Percentiles rank a stretch among this genome's conserved stretches.
Conservation (phyloP, 345 rosid genomes). For the Camelina hispida region DNA sequence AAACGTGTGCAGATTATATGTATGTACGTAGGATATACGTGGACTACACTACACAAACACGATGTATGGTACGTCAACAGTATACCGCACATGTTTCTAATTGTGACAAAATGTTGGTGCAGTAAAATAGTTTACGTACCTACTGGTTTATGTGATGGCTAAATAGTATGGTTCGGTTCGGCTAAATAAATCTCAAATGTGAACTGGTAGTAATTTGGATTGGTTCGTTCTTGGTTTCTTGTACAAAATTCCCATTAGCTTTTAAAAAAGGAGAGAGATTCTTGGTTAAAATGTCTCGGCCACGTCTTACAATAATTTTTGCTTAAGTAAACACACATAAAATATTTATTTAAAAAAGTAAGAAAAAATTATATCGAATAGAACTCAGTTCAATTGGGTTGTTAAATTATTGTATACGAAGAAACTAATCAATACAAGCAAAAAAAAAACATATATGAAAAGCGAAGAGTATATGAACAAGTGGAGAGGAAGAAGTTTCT, state of each 20-base stretch:
- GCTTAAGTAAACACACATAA: background rate
- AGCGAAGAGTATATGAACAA: too few relatives aligned
- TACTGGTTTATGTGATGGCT: background rate
- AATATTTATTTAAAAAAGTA: background rate
- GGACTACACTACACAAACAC: too few relatives aligned
- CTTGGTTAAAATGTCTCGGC: background rate
- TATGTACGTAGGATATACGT: too few relatives aligned
- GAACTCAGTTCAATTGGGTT: background rate
- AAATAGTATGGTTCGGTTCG: background rate
- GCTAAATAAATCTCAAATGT: background rate
- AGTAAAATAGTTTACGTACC: background rate
- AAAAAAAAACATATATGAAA: background rate
- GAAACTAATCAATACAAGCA: background rate
- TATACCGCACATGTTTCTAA: too few relatives aligned
- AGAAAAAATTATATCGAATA: constrained; percentile 4
- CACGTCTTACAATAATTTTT: background rate
- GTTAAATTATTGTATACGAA: background rate
- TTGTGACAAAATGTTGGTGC: too few relatives aligned
- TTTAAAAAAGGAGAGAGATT: background rate
- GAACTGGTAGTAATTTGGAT: constrained; percentile 2
- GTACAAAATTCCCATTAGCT: background rate
- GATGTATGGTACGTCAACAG: too few relatives aligned
- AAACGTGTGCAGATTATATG: too few relatives aligned
- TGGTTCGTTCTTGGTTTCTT: background rate
- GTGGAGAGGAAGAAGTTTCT: too few relatives aligned